Evolutionary conservation across 495 filamentous ascomycete genomes (phyloP), one percentile per base, ranked within the genome.

Genomic region (Penicillium coprophilum): DNA sequence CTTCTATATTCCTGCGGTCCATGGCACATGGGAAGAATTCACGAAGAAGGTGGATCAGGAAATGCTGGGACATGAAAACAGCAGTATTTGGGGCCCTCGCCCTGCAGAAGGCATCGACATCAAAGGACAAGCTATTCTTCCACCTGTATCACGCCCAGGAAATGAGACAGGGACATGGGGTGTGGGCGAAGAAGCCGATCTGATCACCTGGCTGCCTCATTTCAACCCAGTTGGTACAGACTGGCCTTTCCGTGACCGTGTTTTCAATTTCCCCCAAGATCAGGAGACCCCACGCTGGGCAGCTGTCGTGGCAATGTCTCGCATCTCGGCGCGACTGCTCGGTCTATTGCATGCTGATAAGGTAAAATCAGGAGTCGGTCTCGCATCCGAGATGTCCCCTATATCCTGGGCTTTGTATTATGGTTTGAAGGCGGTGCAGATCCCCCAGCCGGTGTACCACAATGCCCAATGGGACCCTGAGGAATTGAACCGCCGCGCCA

Each of bases 101-200:
- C 69, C 77, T 3, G 59, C 79, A 0, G 67, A 78, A 2, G 77
- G 77, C n/a, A 51, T 59, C 17, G 27, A 59, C 13, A 15, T 30
- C 20, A 20, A 39, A 44, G 46, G 76, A 85, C 46, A 73, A 66
- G 12, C 83, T 82, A 81, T 80, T 12, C 66, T 70, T 12, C 79
- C 82, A 0, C 86, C 85, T 2, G 49, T 46, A 7, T 74, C 80
- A 1, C 53, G 56, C 15, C 71, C 81, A 20, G 72, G 78, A 20
- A 67, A 85, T 3, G 86, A 90, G 60, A 58, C 81, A 32, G 86
- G 83, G 62, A 57, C 71, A 38, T 90, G 87, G 87, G 88, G 88
- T 19, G 79, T 87, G 13, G 84, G 79, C 39, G 87, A 90, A 69
- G 85, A 87, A 47, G 88, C 87, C n/a, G 88, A 91, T 64, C 71